Evolutionary conservation across 805 yeast species (phyloP).

Genomic region (Zygosaccharomyces bisporus): DNA sequence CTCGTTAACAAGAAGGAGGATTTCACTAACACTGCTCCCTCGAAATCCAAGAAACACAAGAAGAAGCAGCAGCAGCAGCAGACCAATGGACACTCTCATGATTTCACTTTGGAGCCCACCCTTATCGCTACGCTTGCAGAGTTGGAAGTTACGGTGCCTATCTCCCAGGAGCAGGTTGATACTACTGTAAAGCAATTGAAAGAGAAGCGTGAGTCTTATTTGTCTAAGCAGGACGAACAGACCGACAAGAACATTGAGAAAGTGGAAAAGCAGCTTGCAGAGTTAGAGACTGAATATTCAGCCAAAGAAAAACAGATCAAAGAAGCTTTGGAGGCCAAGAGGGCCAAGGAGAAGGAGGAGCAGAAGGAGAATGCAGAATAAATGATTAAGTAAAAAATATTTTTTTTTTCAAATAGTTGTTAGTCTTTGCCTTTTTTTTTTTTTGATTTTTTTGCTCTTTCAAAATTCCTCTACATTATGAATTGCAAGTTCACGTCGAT

Average conservation of each 20-base stretch:
- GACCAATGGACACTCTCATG: slow-evolving; percentile 31
- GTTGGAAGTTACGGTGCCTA: slow-evolving; percentile 75
- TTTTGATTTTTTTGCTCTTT: not conserved
- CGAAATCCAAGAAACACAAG: slow-evolving; percentile 48
- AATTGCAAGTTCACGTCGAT: slow-evolving; percentile 58
- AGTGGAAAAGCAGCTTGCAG: slow-evolving; percentile 73
- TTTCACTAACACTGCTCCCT: slow-evolving; percentile 44
- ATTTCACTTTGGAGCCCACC: slow-evolving; percentile 75
- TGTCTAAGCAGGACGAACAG: slow-evolving; percentile 71
- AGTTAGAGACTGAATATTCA: slow-evolving; percentile 53
- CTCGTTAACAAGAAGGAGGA: slow-evolving; percentile 49
- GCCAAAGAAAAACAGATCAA: slow-evolving; percentile 42
- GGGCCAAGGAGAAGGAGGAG: slow-evolving; percentile 30
- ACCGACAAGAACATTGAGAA: slow-evolving; percentile 70
- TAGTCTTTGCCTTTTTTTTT: not conserved
- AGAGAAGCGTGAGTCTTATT: slow-evolving; percentile 65
- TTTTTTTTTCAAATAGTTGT: not conserved
- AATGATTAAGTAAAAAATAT: not conserved
- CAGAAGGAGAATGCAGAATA: slow-evolving; percentile 20
- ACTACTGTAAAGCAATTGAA: slow-evolving; percentile 62
- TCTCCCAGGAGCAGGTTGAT: slow-evolving; percentile 65
- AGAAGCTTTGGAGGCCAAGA: slow-evolving; percentile 33
- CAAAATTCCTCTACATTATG: slow-evolving; percentile 14
- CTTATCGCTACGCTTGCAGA: slow-evolving; percentile 72
- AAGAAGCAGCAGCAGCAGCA: slow-evolving; percentile 48